A percentile compares a stretch with the other conserved stretches of the same genome.
phyloP scores from a whole-genome alignment of 176 grass and related monocot genomes.

The Cenchrus purpureus region DNA sequence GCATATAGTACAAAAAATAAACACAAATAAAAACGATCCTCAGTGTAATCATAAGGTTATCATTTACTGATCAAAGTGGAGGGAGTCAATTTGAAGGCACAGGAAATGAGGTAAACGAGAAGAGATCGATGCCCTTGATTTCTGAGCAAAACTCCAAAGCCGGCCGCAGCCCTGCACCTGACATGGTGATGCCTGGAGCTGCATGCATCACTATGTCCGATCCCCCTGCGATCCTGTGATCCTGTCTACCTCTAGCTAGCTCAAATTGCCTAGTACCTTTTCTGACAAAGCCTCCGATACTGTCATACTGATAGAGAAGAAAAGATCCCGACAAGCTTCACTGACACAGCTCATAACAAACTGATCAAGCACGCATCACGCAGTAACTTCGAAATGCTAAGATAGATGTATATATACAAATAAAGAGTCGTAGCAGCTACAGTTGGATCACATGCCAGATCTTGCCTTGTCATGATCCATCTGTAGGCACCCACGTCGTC shows the following conservation, averaged over 20 bases:
- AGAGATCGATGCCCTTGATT: slow-evolving; percentile 40
- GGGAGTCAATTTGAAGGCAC: slow-evolving; percentile 14
- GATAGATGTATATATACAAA: background rate
- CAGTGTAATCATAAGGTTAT: slow-evolving; percentile 27
- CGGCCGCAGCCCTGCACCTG: slow-evolving; percentile 13
- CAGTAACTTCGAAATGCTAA: slow-evolving; percentile 54
- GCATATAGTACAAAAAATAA: background rate
- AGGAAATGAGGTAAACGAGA: slow-evolving; percentile 9
- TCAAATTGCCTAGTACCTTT: slow-evolving; percentile 24
- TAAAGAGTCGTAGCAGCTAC: background rate
- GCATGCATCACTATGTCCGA: slow-evolving; percentile 33
- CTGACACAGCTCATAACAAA: slow-evolving; percentile 38
- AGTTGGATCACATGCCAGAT: slow-evolving; percentile 52
- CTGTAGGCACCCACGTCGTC: too few species aligned
- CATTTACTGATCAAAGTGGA: background rate
- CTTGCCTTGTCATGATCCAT: slow-evolving; percentile 29
- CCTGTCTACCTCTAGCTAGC: slow-evolving; percentile 21
- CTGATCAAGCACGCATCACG: slow-evolving; percentile 35
- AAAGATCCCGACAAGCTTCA: slow-evolving; percentile 51
- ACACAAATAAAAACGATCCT: background rate
- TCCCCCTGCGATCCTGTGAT: slow-evolving; percentile 27
- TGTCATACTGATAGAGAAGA: background rate
- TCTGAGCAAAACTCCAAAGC: slow-evolving; percentile 39
- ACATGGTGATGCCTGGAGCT: slow-evolving; percentile 36
- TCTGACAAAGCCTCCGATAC: background rate